phyloP scores from a whole-genome alignment of 2,329 filamentous ascomycete species.

The Alternaria rosae region DNA sequence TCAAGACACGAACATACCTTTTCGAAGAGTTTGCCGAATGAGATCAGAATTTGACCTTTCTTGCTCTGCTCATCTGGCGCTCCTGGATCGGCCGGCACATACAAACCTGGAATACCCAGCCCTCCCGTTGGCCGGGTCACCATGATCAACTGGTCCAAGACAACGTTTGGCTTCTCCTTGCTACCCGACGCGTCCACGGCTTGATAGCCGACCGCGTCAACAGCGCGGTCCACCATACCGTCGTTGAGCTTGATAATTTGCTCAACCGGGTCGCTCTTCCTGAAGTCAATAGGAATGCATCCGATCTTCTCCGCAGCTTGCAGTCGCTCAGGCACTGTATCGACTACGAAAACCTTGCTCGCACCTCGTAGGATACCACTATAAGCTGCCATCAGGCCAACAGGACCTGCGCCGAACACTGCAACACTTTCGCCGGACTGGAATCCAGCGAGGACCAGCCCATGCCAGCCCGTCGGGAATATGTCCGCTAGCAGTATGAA shows the following conservation, averaged over 20 bases:
- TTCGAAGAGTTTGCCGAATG: slow-evolving; percentile 73
- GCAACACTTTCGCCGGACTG: slow-evolving; percentile 68
- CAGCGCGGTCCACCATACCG: slow-evolving; percentile 68
- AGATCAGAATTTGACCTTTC: slow-evolving; percentile 70
- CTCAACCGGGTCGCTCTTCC: slow-evolving; percentile 65
- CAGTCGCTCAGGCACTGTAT: slow-evolving; percentile 67
- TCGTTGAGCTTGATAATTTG: slow-evolving; percentile 67
- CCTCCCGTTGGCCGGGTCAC: slow-evolving; percentile 69
- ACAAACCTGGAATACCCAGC: slow-evolving; percentile 67
- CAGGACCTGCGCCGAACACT: slow-evolving; percentile 68
- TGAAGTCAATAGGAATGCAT: slow-evolving; percentile 67
- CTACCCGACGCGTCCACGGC: slow-evolving; percentile 63
- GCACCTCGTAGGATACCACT: slow-evolving; percentile 68
- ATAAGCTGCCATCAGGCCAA: slow-evolving; percentile 72
- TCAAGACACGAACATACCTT: slow-evolving; percentile 56
- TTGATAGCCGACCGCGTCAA: slow-evolving; percentile 73
- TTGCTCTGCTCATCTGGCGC: slow-evolving; percentile 66
- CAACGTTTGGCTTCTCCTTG: slow-evolving; percentile 68
- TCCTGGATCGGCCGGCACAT: slow-evolving; percentile 64
- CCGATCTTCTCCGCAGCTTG: slow-evolving; percentile 68
- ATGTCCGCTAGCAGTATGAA: slow-evolving; percentile 63
- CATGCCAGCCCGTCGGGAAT: slow-evolving; percentile 64
- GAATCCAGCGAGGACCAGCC: slow-evolving; percentile 65
- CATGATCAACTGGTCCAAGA: slow-evolving; percentile 69
- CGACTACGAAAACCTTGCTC: slow-evolving; percentile 68